Percentiles rank a stretch among this genome's conserved stretches.
Evolutionary conservation across 805 yeast genomes (phyloP).

Genomic region (Wickerhamomyces canadensis): DNA sequence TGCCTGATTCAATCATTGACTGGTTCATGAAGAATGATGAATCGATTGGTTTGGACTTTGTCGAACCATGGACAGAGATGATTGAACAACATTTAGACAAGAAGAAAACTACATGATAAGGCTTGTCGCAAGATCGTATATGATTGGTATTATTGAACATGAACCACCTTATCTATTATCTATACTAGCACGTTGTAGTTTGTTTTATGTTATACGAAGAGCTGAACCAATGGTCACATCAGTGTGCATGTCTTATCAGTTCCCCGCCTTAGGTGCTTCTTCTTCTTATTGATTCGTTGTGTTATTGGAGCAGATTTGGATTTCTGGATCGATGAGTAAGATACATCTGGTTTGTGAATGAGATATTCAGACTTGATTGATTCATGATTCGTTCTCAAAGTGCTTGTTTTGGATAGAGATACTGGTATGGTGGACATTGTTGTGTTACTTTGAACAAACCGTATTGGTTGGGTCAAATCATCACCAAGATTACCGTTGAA

Average conservation of each 20-base stretch:
- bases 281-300: conserved; percentile 5
- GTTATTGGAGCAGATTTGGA: conserved; percentile 16
- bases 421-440: conserved; percentile 17
- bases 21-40: conserved; percentile 44
- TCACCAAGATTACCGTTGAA: conserved; percentile 16
- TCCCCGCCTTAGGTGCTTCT: conserved; percentile 1
- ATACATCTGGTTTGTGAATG: conserved; percentile 19
- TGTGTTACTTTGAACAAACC: conserved; percentile 16
- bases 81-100: conserved; percentile 53
- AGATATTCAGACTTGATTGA: conserved; percentile 21
- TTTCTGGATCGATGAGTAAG: conserved; percentile 13
- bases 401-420: conserved; percentile 19
- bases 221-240: conserved; percentile 16
- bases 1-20: conserved; percentile 36
- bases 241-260: conserved; percentile 14
- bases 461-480: conserved; percentile 8
- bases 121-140: not conserved
- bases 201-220: too few species aligned
- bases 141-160: too few species aligned
- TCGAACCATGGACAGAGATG: conserved; percentile 79
- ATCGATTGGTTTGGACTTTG: conserved; percentile 51
- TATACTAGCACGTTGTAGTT: too few species aligned
- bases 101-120: conserved; percentile 5
- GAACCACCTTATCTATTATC: too few species aligned
- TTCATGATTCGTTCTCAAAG: conserved; percentile 15